Evolutionary conservation across 768 basidiomycete species (phyloP), one percentile per base, ranked within the genome.

Genomic region (Pisolithus orientalis): DNA sequence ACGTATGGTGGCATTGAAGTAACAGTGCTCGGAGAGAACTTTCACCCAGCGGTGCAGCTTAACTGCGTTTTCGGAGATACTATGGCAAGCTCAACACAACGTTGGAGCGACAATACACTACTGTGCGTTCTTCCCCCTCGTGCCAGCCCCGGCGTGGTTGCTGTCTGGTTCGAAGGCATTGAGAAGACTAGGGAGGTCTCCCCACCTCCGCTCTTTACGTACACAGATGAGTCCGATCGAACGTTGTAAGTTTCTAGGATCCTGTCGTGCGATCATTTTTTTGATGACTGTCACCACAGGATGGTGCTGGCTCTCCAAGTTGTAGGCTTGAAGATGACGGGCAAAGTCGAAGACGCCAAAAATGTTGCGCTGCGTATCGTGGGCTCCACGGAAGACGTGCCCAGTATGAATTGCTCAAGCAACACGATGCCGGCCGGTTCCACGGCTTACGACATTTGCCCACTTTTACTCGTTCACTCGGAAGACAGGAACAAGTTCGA

Each of bases 221-320:
- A 97, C 68, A 81, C 84, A 17, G 92, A 95, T 60, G 89, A 93
- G 54, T 86, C 90, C 25, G 94, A 97, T 62, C 75, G 91, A 49
- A 87, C 89, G 6, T 70, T 97, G 87, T 93, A 62, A 70, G 90
- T 80, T 14, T 57, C 4, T 53, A 13, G 32, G 27, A 48, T 49
- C 49, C 21, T 24, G 44, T 43, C 42, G 38, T 55, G 25, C 39
- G 51, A 39, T 51, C 17, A 25, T 51, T 50, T 21, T 21, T 21
- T 21, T 56, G 63, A 39, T 58, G 49, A 56, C 44, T 47, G 53
- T 17, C 37, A 53, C 56, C 60, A 28, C 59, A 94, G 91, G 58
- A 94, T 97, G 91, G 94, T 95, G 66, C 80, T 96, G 50, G 94
- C 94, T 48, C 75, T 97, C 4, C 93, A 95, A 63, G 92, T 95